Base-by-base conservation (phyloP, 768 basidiomycete genomes). In the Suillus fuscotomentosus region DNA sequence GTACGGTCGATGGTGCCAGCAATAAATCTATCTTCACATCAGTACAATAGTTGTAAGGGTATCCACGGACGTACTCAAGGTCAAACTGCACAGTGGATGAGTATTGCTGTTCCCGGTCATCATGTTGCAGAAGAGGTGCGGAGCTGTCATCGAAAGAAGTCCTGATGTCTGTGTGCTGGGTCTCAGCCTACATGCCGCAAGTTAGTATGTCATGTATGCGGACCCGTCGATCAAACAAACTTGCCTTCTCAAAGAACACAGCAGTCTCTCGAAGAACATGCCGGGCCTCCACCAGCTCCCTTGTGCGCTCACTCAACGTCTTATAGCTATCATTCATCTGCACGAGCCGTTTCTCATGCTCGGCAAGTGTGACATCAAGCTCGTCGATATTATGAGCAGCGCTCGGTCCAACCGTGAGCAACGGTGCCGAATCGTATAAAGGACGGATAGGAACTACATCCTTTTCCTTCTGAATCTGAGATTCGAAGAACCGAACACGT, bases 301-400 rank as follows among this genome's bases (percentile, higher is more conserved):
- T 87, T 54, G 89, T 88, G 47, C 94, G 86, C 71, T 93, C 93
- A 70, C 91, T 91, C 48, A 98, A 80, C 2, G 88, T 86, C 79
- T 95, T 90, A 77, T 97, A 99, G 71, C 89, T 93, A 34, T 89
- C 88, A 73, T 99, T 97, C 95, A 99, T 97, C 74, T 92, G 90
- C 36, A 78, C 76, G 60, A 99, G 79, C 63, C 95, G 84, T 53
- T 84, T 80, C 78, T 99, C 97, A 67, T 95, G 92, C 75, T 95
- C 94, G 47, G 85, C 79, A 38, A 99, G 82, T 68, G 88, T 94
- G 60, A 89, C 86, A 70, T 96, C 95, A 67, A 99, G 85, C 73
- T 97, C 95, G 75, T 99, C 97, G 65, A 95, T 89, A 36, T 90
- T 94, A 73, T 97, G 94, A 68, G 95, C 91, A 65, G 92, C 94